Base-by-base conservation (phyloP, 2,329 filamentous ascomycete species). In the Aspergillus terreus region DNA sequence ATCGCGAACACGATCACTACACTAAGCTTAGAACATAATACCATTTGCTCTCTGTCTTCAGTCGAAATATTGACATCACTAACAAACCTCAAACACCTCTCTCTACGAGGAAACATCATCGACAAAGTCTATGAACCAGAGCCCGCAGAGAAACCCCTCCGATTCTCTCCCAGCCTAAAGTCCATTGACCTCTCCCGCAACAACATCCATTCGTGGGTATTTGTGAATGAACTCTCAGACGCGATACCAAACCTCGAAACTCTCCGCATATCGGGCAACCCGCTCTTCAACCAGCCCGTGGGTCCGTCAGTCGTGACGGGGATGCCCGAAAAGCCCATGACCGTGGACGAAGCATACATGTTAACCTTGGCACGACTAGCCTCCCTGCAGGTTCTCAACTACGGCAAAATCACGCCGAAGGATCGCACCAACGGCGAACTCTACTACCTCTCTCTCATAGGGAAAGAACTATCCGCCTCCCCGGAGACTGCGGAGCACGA, bases 371-470 rank as follows among this genome's bases (percentile, higher is more conserved):
- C 86, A 25, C 87, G 91, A 2, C 76, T 96, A 1, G 79, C 81
- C 1, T 74, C 75, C 1, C 79, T 97, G 9, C 80, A 79, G 48
- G 78, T 76, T 1, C 79, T 96, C 15, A 76, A 77, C 53, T 75
- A 73, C 58, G 71, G 84, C 56, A 74, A 76, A 14, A 85, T 97
- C 59, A 85, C 84, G 0, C 61, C 77, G 1, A 82, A 86, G 40
- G 92, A 97, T 67, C 84, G 92, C 15, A 79, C 83, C 49, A 94
- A 97, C 63, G 91, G 91, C 4, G 94, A 97, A 62, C 86, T 92
- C 63, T 99, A 95, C 69, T 99, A 99, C 68, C 82, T 97, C 10
- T 89, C 86, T 0, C 82, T 88, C 49, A 94, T 96, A 52, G 88
- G 82, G 10, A 85, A 84, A 56, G 88, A 94, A 65, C 76, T 96